These are phyloP conservation scores for Exophiala xenobiotica DNA, from an alignment of 2,329 filamentous ascomycete species.

Conservation along the genomic window DNA sequence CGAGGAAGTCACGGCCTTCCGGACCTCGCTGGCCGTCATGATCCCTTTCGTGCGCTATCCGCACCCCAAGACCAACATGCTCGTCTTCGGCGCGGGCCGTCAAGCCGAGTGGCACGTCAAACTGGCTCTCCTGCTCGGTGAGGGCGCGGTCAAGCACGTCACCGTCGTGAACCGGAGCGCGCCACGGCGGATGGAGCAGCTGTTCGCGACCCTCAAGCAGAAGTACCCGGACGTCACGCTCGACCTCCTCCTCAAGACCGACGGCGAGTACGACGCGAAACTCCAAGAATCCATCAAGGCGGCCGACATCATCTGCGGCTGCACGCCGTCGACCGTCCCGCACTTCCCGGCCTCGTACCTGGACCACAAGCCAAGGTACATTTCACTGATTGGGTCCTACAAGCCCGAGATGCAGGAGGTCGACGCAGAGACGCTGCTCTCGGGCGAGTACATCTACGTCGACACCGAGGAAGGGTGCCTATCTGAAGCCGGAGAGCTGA, in stretches of 20 bases:
- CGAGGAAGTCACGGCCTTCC: slow-evolving; percentile 73
- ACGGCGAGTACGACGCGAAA: slow-evolving; percentile 47
- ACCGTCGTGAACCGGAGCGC: slow-evolving; percentile 71
- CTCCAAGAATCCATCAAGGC: slow-evolving; percentile 34
- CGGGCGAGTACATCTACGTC: slow-evolving; percentile 55
- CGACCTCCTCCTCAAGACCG: slow-evolving; percentile 57
- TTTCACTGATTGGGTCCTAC: slow-evolving; percentile 55
- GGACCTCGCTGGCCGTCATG: slow-evolving; percentile 71
- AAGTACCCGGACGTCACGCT: slow-evolving; percentile 40
- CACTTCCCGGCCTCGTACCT: slow-evolving; percentile 45
- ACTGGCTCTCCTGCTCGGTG: slow-evolving; percentile 49
- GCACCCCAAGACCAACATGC: slow-evolving; percentile 24
- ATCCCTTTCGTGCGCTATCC: slow-evolving; percentile 38
- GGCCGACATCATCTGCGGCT: slow-evolving; percentile 51
- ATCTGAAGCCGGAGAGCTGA: slow-evolving; percentile 38
- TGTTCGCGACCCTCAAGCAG: slow-evolving; percentile 36
- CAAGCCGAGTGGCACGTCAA: slow-evolving; percentile 53
- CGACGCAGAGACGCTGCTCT: slow-evolving; percentile 46
- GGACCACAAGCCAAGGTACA: slow-evolving; percentile 42
- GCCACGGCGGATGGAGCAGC: slow-evolving; percentile 57
- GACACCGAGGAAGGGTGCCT: slow-evolving; percentile 63
- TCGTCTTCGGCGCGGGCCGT: slow-evolving; percentile 51
- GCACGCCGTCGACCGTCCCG: slow-evolving; percentile 47
- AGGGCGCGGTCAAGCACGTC: slow-evolving; percentile 56
- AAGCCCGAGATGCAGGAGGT: slow-evolving; percentile 55